Conservation (phyloP, 1,284 basidiomycete genomes). For the Anthracocystis panici-leucophaei region DNA sequence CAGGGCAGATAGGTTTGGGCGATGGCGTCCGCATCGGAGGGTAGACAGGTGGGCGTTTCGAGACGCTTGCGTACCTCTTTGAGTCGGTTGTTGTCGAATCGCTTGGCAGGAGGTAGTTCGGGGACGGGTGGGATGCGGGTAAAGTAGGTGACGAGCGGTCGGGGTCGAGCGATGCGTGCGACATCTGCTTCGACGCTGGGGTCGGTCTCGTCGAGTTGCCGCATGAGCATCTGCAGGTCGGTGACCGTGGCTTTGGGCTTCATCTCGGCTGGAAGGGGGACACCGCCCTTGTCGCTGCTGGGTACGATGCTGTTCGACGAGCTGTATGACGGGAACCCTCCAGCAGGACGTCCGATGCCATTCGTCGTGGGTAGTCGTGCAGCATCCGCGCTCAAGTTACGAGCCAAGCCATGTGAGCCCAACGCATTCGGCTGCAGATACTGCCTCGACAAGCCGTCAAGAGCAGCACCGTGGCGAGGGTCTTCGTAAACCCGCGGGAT, state of each 20-base stretch:
- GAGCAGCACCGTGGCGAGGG: conserved; percentile 87
- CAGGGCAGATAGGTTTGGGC: conserved; percentile 88
- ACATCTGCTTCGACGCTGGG: conserved; percentile 37
- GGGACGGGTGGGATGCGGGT: conserved; percentile 61
- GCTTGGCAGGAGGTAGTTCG: conserved; percentile 68
- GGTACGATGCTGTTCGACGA: conserved; percentile 67
- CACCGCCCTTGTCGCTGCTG: conserved; percentile 68
- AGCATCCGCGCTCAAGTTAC: conserved; percentile 27
- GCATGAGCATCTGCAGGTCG: conserved; percentile 94
- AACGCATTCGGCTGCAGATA: conserved; percentile 19
- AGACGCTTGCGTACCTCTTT: conserved; percentile 92
- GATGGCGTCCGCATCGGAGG: conserved; percentile 90
- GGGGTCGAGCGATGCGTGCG: conserved; percentile 75
- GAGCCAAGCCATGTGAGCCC: conserved; percentile 23
- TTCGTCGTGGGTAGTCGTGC: conserved; percentile 11
- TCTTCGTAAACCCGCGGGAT: conserved; percentile 91
- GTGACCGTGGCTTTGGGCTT: conserved; percentile 67
- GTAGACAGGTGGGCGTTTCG: conserved; percentile 81
- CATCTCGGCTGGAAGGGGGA: conserved; percentile 66
- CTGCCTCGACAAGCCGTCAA: conserved; percentile 81
- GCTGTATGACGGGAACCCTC: conserved; percentile 50
- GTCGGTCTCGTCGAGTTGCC: conserved; percentile 79
- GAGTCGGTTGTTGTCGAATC: conserved; percentile 86
- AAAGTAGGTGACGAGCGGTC: conserved; percentile 73
- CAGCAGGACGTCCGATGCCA: conserved; percentile 73